Base-by-base conservation (phyloP, 2,329 filamentous ascomycete genomes). In the Daldinia eschscholtzii region DNA sequence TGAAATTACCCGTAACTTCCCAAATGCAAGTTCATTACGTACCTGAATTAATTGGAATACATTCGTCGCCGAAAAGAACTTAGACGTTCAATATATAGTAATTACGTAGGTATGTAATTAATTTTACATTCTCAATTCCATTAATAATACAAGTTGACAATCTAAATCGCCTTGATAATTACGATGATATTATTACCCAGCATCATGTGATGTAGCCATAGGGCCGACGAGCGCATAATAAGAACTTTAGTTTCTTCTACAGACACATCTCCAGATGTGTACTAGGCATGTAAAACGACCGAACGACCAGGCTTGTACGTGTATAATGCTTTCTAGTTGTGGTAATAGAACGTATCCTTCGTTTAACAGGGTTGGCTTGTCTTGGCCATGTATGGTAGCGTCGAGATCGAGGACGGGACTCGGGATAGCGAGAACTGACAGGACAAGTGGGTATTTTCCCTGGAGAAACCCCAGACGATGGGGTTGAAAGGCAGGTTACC, bases 381-480 rank as follows among this genome's bases (percentile, higher is more conserved):
- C 48, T 42, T 42, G 55, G 60, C 53, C 59, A 30, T 44, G 41
- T 62, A 57, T 57, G 62, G 59, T 68, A 68, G 57, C 48, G 61
- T 55, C 48, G 56, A 68, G 62, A 70, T 70, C 68, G 65, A 68
- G 57, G 58, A 62, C 55, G 55, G 42, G 30, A 61, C 39, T 61
- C 28, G 50, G 61, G 59, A 63, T 41, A 55, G 42, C 61, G 67
- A 68, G 55, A 65, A 68, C 52, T 70, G 68, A 68, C 68, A 68
- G 56, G 61, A 70, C 58, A 70, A 70, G 68, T 68, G 68, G 68
- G 65, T 70, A 70, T 44, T 55, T 30, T 20, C 33, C 57, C 44
- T 33, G 42, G 30, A 44, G 37, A 60, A 42, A 61, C 56, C 64
- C 56, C 60, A 53, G 52, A 56, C 61, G 33, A 64, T 50, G 44